phyloP scores from a whole-genome alignment of 768 basidiomycete genomes.

The Naematelia aurantialba region DNA sequence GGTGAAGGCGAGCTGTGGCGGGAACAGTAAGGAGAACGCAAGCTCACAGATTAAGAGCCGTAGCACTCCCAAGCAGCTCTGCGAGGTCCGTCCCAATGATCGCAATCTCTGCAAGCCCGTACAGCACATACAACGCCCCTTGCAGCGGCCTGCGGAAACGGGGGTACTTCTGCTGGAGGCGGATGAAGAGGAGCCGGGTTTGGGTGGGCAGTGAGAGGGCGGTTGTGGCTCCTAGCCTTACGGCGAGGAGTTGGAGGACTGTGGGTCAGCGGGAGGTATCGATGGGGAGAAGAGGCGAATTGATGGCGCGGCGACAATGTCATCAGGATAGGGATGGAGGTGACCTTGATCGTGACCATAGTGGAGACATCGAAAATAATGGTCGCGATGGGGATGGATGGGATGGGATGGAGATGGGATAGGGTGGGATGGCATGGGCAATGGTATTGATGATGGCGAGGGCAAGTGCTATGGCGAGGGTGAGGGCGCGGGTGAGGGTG shows the following conservation, averaged over 20 bases:
- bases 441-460: too few relatives aligned
- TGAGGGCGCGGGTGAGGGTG: too few relatives aligned
- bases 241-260: conserved; percentile 76
- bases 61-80: conserved; percentile 75
- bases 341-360: too few relatives aligned
- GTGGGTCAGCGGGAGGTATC: background rate
- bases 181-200: conserved; percentile 36
- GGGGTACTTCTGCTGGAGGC: conserved; percentile 44
- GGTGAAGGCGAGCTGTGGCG: too few relatives aligned
- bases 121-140: conserved; percentile 26
- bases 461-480: too few relatives aligned
- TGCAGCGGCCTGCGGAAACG: conserved; percentile 35
- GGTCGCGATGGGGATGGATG: too few relatives aligned
- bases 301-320: background rate
- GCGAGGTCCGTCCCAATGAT: conserved; percentile 76
- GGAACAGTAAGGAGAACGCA: background rate
- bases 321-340: background rate
- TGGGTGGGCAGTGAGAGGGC: conserved; percentile 41
- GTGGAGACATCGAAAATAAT: too few relatives aligned
- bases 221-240: conserved; percentile 62
- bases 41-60: conserved; percentile 64
- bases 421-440: too few relatives aligned
- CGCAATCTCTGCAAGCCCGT: conserved; percentile 59
- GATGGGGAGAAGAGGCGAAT: background rate
- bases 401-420: too few relatives aligned